Conservation (phyloP, 169 alveolate genomes). For the Eimeria praecox region DNA sequence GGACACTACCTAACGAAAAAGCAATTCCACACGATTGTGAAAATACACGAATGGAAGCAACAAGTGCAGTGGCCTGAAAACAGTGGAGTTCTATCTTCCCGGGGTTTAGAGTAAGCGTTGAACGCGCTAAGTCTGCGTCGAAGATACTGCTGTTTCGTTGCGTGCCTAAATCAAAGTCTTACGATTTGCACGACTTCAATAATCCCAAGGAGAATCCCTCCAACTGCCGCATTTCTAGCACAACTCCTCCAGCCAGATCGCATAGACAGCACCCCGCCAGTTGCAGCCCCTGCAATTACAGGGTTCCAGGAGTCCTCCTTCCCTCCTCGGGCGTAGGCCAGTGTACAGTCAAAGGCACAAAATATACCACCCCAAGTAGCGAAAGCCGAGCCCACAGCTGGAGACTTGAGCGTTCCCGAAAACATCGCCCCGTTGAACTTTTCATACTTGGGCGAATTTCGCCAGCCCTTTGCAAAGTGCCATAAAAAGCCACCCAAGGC, state of each 20-base stretch:
- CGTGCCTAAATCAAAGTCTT: background rate
- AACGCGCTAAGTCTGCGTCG: background rate
- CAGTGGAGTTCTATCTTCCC: background rate
- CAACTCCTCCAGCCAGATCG: constrained; percentile 85
- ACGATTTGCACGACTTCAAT: constrained; percentile 85
- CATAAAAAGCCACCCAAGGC: constrained; percentile 96
- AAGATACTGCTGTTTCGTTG: background rate
- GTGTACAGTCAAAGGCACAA: constrained; percentile 95
- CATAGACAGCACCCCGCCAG: constrained; percentile 93
- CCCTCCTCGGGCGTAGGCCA: constrained; percentile 93
- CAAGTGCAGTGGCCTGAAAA: background rate
- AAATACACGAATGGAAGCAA: background rate
- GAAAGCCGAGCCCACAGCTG: constrained; percentile 95
- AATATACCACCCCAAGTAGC: constrained; percentile 99
- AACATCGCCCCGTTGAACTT: constrained; percentile 94
- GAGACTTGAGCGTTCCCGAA: constrained; percentile 95
- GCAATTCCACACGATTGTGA: background rate
- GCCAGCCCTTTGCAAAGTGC: constrained; percentile 95
- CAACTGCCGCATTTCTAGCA: constrained; percentile 83
- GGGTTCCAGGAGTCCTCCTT: constrained; percentile 98
- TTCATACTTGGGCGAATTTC: constrained; percentile 94
- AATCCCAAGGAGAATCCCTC: constrained; percentile 84
- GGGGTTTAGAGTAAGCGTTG: background rate
- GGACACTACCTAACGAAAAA: background rate
- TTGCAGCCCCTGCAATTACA: constrained; percentile 95